A percentile compares a stretch with the other conserved stretches of the same genome.
phyloP scores from a whole-genome alignment of 768 basidiomycete genomes.

The Leccinellum albellum region DNA sequence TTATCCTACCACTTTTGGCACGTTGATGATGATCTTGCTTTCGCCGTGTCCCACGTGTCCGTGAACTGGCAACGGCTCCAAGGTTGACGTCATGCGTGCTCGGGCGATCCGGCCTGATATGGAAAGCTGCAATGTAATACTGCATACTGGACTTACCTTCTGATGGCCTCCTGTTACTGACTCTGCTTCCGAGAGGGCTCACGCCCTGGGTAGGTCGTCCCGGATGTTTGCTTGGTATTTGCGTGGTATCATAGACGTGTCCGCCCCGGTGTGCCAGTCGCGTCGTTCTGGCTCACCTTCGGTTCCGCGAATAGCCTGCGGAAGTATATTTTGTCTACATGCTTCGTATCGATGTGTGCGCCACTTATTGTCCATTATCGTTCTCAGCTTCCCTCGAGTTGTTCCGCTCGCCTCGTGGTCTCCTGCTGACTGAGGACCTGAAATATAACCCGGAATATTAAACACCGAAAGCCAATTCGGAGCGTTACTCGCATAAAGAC shows the following conservation, averaged over 20 bases:
- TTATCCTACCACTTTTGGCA: neutral
- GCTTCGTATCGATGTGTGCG: neutral
- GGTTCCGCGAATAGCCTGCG: neutral
- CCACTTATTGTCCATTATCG: neutral
- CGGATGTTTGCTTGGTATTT: neutral
- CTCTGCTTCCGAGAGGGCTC: neutral
- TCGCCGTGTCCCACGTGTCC: neutral
- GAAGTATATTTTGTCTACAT: neutral
- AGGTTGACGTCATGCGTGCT: no score
- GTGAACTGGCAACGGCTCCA: neutral
- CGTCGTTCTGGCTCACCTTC: neutral
- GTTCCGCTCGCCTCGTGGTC: neutral
- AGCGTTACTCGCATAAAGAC: slow-evolving; percentile 63
- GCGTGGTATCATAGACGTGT: neutral
- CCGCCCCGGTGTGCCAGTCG: neutral
- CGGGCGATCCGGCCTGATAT: no score
- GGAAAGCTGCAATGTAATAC: neutral
- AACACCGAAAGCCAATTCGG: slow-evolving; percentile 56
- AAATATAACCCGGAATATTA: neutral
- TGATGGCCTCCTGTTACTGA: neutral
- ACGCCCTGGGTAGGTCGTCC: neutral
- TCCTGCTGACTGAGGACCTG: neutral
- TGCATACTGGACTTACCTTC: neutral
- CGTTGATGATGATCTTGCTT: neutral
- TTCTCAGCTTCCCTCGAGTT: neutral